Conservation (phyloP, 1,284 basidiomycete genomes). For the Puccinia triticina region DNA sequence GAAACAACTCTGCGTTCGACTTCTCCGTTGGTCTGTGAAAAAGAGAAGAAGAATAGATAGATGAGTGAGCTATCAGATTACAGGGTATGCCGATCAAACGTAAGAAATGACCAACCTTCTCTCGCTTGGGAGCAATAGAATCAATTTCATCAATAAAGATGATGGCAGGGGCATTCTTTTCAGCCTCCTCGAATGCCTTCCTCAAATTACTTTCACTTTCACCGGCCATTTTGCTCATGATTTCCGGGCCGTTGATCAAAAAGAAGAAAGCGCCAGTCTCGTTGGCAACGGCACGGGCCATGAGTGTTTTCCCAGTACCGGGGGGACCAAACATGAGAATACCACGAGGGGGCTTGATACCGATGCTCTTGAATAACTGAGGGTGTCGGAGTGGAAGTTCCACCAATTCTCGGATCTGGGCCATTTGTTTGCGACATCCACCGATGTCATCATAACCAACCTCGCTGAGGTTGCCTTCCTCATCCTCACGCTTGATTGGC, state of each 20-base stretch:
- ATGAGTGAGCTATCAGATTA: background rate
- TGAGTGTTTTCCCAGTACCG: conserved; percentile 60
- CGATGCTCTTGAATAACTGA: conserved; percentile 84
- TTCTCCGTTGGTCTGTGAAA: conserved; percentile 82
- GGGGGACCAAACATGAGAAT: conserved; percentile 60
- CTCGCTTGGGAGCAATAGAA: conserved; percentile 84
- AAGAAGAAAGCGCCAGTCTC: conserved; percentile 99
- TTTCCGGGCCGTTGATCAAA: conserved; percentile 64
- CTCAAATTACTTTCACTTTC: conserved; percentile 90
- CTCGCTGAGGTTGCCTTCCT: conserved; percentile 93
- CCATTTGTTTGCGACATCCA: conserved; percentile 83
- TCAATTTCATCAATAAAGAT: conserved; percentile 96
- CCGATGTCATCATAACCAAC: conserved; percentile 81
- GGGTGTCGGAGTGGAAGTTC: conserved; percentile 90
- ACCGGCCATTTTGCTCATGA: conserved; percentile 61
- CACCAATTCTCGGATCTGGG: conserved; percentile 84
- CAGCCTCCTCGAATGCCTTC: conserved; percentile 86
- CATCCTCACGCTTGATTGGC: conserved; percentile 96
- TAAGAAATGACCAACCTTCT: conserved; percentile 94
- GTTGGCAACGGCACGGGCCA: conserved; percentile 58
- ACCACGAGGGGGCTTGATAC: conserved; percentile 64
- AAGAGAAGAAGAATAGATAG: conserved; percentile 62
- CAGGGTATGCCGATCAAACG: conserved; percentile 86
- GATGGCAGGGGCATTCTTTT: conserved; percentile 74
- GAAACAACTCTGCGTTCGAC: conserved; percentile 93